Conservation (phyloP, 1,284 basidiomycete species). For the Ceratobasidium sp. region DNA sequence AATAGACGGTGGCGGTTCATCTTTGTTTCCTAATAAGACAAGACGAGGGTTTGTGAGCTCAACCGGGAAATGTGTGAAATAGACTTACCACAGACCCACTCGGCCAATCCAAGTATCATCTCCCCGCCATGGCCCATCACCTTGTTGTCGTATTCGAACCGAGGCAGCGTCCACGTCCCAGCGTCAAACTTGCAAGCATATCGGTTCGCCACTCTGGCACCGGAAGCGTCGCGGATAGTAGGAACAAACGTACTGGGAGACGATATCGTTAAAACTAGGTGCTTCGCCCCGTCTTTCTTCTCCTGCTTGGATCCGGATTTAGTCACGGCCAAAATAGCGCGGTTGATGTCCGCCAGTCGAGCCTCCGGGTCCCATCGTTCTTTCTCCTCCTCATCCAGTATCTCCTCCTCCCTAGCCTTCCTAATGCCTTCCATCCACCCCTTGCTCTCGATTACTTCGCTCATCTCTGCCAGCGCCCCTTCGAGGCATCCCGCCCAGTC, state of each 20-base stretch:
- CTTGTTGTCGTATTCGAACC: conserved; percentile 33
- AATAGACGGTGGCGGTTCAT: conserved; percentile 43
- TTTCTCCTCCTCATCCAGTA: background rate
- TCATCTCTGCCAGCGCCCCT: conserved; percentile 23
- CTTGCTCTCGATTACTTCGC: conserved; percentile 23
- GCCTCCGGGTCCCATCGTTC: conserved; percentile 19
- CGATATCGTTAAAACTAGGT: conserved; percentile 5
- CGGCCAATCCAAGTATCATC: conserved; percentile 37
- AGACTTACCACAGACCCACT: conserved; percentile 38
- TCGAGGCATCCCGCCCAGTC: conserved; percentile 32
- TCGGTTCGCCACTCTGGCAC: conserved; percentile 26
- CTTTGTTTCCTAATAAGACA: conserved; percentile 8
- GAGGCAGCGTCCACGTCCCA: conserved; percentile 34
- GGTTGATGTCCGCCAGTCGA: conserved; percentile 33
- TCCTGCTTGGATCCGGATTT: background rate
- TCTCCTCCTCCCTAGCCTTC: conserved; percentile 4
- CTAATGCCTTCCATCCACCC: conserved; percentile 23
- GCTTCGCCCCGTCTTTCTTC: background rate
- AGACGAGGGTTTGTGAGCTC: too few species aligned
- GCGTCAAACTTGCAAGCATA: conserved; percentile 38
- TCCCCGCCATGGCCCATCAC: conserved; percentile 36
- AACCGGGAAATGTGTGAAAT: background rate
- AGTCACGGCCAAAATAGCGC: conserved; percentile 8
- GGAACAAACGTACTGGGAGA: conserved; percentile 35
- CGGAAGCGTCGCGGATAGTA: conserved; percentile 22